Evolutionary conservation across 148 eudicot genomes (phyloP).

Genomic region (Suaeda aralocaspica): DNA sequence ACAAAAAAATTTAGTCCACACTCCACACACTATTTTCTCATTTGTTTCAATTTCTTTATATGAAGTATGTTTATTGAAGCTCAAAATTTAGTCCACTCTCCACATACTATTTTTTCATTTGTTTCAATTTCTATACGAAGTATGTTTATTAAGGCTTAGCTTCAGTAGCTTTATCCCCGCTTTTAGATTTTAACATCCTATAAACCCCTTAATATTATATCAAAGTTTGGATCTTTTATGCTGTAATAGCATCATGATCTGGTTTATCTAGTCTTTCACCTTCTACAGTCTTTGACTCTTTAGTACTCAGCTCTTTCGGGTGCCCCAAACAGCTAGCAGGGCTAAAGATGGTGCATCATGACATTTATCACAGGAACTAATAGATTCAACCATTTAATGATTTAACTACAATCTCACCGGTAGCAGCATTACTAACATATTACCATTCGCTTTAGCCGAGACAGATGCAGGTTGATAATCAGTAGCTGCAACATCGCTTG

Average conservation of each 20-base stretch:
- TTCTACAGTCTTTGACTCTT: no score
- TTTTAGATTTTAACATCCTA: background rate
- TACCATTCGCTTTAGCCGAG: slow-evolving; percentile 72
- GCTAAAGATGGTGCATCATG: background rate
- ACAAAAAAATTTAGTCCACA: no score
- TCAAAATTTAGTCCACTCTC: no score
- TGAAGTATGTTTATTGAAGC: no score
- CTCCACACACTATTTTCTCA: no score
- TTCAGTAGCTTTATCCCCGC: background rate
- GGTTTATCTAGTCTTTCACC: no score
- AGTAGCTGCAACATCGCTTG: slow-evolving; percentile 25
- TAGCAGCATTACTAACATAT: slow-evolving; percentile 8
- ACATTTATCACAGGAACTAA: background rate
- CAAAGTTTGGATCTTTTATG: background rate
- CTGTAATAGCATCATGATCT: background rate
- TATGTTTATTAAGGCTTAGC: no score
- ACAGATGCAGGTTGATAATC: slow-evolving; percentile 29
- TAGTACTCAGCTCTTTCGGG: no score
- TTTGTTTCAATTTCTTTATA: no score
- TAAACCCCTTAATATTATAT: background rate
- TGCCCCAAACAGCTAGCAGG: background rate
- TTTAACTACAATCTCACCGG: background rate
- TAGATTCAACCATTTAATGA: background rate
- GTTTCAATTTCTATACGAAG: background rate
- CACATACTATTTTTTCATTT: background rate